These are phyloP conservation scores for Cryptosporidium parvum DNA, from an alignment of 169 alveolate species.

Conservation along the genomic window DNA sequence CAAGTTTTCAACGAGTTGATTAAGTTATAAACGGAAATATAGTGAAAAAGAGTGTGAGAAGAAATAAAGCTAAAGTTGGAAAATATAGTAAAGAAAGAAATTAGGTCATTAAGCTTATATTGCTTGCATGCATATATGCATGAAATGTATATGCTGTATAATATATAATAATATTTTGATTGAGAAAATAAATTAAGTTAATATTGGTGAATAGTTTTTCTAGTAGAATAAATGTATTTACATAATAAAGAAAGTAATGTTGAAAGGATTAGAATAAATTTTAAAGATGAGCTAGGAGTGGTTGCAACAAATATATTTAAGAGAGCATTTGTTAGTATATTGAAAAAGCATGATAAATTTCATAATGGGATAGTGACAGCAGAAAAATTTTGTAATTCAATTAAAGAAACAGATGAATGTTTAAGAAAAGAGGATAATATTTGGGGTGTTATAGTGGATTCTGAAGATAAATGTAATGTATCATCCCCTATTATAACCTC, in stretches of 20 bases:
- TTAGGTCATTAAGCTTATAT: not conserved
- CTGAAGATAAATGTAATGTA: constrained; percentile 41
- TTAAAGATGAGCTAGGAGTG: constrained; percentile 15
- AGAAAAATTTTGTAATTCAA: constrained; percentile 59
- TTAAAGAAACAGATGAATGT: constrained; percentile 40
- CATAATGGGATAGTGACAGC: constrained; percentile 76
- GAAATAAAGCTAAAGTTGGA: not conserved
- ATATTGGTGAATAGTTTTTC: not conserved
- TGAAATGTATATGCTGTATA: not conserved
- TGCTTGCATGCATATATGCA: not conserved
- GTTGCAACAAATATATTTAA: constrained; percentile 25
- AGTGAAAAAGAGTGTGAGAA: not conserved
- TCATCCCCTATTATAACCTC: constrained; percentile 38
- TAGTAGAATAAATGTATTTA: not conserved
- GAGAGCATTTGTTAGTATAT: constrained; percentile 31
- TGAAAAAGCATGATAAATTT: constrained; percentile 51
- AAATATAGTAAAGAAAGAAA: not conserved
- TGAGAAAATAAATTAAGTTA: not conserved
- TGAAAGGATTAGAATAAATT: constrained; percentile 25
- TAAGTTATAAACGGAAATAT: not conserved
- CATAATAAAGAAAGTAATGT: not conserved
- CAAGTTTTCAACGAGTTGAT: not conserved
- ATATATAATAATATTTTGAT: no score
- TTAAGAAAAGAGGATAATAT: constrained; percentile 41
- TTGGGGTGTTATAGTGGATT: constrained; percentile 41